Conservation (phyloP, 2,329 filamentous ascomycete species). For the Meredithiella fracta region DNA sequence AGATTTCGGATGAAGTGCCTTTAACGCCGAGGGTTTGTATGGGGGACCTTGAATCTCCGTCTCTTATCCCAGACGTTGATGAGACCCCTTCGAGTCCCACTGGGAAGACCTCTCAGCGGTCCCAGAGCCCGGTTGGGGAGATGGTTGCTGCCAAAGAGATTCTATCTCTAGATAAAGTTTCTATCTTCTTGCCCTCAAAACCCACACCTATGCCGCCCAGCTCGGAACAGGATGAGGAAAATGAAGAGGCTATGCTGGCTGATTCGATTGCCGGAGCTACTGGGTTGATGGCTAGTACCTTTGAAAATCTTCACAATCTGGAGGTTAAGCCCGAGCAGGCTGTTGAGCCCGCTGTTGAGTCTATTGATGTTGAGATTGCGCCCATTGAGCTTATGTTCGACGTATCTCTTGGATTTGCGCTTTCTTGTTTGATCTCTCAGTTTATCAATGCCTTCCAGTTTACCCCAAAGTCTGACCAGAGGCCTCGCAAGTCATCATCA, state of each 20-base stretch:
- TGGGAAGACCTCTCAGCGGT: not conserved
- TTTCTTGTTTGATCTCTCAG: slow-evolving; percentile 34
- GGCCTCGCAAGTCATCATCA: not conserved
- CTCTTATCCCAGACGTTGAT: slow-evolving; percentile 4
- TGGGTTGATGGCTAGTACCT: slow-evolving; percentile 11
- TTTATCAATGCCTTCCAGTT: slow-evolving; percentile 30
- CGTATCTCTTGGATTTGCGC: slow-evolving; percentile 37
- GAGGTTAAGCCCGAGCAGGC: slow-evolving; percentile 6
- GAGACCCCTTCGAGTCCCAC: not conserved
- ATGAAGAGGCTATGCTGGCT: not conserved
- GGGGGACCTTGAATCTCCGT: not conserved
- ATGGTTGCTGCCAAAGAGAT: slow-evolving; percentile 12
- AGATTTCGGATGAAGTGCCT: not conserved
- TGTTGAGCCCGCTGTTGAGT: slow-evolving; percentile 19
- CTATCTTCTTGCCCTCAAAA: slow-evolving; percentile 13
- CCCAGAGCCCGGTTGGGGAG: slow-evolving; percentile 5
- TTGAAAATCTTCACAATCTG: slow-evolving; percentile 9
- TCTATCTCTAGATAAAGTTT: slow-evolving; percentile 9
- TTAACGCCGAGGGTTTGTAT: not conserved
- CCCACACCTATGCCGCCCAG: not conserved
- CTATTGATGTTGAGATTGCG: slow-evolving; percentile 35
- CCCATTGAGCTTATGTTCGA: slow-evolving; percentile 39
- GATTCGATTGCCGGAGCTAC: slow-evolving; percentile 7
- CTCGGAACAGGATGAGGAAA: not conserved
- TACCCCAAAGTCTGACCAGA: not conserved